These are phyloP conservation scores for Paraglomus brasilianum DNA, from an alignment of 192 early-diverging fungal species.

Conservation along the genomic window DNA sequence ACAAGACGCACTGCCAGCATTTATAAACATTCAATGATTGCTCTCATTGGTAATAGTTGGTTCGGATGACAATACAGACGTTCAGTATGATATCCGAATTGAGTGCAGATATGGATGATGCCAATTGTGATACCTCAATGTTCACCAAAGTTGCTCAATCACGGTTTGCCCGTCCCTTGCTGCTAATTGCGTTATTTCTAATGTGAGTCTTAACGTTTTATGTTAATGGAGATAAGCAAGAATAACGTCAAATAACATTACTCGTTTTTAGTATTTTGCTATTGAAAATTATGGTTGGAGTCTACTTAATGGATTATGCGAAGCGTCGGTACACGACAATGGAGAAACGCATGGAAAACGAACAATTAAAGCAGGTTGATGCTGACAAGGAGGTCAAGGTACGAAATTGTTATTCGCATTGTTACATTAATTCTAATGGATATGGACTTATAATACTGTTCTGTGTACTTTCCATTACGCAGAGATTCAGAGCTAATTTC, in stretches of 20 bases:
- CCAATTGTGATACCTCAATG: conserved; percentile 26
- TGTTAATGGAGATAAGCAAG: conserved; percentile 17
- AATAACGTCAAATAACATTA: conserved; percentile 19
- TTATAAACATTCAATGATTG: conserved; percentile 33
- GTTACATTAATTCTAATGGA: conserved; percentile 37
- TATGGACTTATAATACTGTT: conserved; percentile 30
- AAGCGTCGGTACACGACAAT: conserved; percentile 61
- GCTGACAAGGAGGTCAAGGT: conserved; percentile 45
- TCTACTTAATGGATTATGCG: conserved; percentile 71
- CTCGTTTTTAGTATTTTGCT: conserved; percentile 20
- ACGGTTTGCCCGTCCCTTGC: conserved; percentile 26
- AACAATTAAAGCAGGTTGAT: conserved; percentile 37
- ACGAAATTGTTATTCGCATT: conserved; percentile 9
- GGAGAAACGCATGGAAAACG: conserved; percentile 49
- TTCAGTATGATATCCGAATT: conserved; percentile 30
- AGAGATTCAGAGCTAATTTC: neutral
- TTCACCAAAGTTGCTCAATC: conserved; percentile 29
- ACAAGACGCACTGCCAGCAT: conserved; percentile 35
- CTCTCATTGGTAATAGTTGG: conserved; percentile 10
- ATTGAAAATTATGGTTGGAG: conserved; percentile 77
- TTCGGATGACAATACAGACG: conserved; percentile 28
- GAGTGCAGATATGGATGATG: conserved; percentile 29
- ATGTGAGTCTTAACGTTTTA: conserved; percentile 29
- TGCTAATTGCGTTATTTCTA: conserved; percentile 26
- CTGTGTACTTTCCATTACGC: conserved; percentile 32